Evolutionary conservation across 208 protist species (phyloP), one percentile per base, ranked within the genome.

Genomic region (Leishmania braziliensis): DNA sequence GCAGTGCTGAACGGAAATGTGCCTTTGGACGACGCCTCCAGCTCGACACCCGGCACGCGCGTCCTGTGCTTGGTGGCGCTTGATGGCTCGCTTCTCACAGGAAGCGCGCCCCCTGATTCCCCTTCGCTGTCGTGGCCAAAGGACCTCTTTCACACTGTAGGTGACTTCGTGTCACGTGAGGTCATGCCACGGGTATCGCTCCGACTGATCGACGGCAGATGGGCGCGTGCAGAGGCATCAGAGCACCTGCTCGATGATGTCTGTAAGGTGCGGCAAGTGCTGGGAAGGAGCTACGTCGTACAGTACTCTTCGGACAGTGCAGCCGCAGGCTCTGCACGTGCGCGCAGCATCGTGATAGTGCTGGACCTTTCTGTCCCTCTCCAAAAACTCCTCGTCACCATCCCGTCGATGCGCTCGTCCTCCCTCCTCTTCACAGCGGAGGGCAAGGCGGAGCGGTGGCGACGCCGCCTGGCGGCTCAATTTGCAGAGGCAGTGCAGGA

Each of bases 1-100:
- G 69, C 80, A 0, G 54, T 89, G 63, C 73, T 95, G 29, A 93
- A 95, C 84, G 90, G 88, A 10, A 86, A 60, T 16, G 85, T 91
- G 39, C 90, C 90, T 39, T 39, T 91, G 39, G 83, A 85, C 10
- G 56, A 23, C 16, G 73, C 39, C 39, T 74, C 70, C 3, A 20
- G 20, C 54, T 26, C 20, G 23, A 1, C 12, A 65, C 10, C 12
- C 16, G 33, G 70, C 20, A 69, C 62, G 6, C 54, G 71, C 18
- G 77, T 85, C 23, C 53, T 79, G 51, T 82, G 46, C 50, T 68
- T 85, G 10, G 33, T 60, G n/a, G 78, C 82, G 20, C 20, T 70
- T 12, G 77, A 82, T 36, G 82, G 82, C n/a, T 39, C 43, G 33
- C 14, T 63, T 33, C 73, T 82, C 12, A 85, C 76, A 3, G 62